Evolutionary conservation across 208 protist species (phyloP).

Genomic region (Trypanosomatidae sp.): DNA sequence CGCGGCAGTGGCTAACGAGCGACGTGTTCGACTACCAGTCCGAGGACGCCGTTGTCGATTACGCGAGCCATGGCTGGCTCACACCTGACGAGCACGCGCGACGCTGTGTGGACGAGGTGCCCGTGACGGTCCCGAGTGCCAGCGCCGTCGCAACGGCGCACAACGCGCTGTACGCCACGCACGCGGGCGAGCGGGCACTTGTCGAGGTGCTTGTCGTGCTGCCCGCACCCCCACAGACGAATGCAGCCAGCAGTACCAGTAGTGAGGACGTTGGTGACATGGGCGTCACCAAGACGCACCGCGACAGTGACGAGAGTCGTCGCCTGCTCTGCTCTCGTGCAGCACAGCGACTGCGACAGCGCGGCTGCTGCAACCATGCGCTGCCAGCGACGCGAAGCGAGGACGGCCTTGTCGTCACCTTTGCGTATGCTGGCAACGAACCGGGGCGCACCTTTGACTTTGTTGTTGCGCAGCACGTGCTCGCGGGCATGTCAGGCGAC

Average conservation of each 20-base stretch:
- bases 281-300: neutral
- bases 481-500: conserved; percentile 18
- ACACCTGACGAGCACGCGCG: conserved; percentile 29
- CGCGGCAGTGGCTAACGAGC: conserved; percentile 47
- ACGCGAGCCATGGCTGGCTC: conserved; percentile 20
- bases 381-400: conserved; percentile 1
- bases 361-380: conserved; percentile 4
- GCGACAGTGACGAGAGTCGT: conserved; percentile 8
- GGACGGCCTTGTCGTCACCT: conserved; percentile 4
- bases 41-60: conserved; percentile 61
- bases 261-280: neutral
- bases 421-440: conserved; percentile 6
- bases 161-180: too few relatives aligned
- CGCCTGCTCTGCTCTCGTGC: conserved; percentile 19
- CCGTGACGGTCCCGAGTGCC: too few relatives aligned
- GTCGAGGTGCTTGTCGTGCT: conserved; percentile 24
- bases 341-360: conserved; percentile 1
- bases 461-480: conserved; percentile 58
- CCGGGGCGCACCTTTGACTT: conserved; percentile 33
- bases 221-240: conserved; percentile 1
- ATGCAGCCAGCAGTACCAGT: too few relatives aligned
- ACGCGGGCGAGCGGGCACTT: too few relatives aligned
- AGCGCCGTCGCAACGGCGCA: too few relatives aligned
- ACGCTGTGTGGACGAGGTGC: too few relatives aligned
- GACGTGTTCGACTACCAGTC: conserved; percentile 85